Evolutionary conservation across 352 stramenopile species (phyloP), one percentile per base, ranked within the genome.

Genomic region (Hyaloperonospora brassicae): DNA sequence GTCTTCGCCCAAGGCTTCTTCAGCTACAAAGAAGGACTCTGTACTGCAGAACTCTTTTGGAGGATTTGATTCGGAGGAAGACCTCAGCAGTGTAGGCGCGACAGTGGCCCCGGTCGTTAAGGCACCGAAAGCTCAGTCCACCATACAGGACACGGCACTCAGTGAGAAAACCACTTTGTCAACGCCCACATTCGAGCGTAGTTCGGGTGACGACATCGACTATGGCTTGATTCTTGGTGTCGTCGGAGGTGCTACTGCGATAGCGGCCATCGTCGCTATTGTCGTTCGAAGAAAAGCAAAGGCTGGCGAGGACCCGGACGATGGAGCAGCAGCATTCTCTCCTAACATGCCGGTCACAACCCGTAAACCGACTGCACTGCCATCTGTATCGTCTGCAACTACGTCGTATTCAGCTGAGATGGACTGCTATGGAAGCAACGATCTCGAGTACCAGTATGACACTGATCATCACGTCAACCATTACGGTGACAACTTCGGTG

Each of bases 291-390:
- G 78, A 52, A 68, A 71, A 50, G 66, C 68, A 10, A 62, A 70
- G 30, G 75, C 82, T 35, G 76, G 85, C 42, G 76, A 84, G 8
- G 73, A 86, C 55, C 84, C 72, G 55, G 75, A 86, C 47, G 68
- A 84, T 43, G 78, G 86, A 9, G 64, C 70, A 14, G 34, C 58
- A 24, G 58, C 61, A 7, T 73, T 58, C 47, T 70, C 68, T 27
- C 52, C 62, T 8, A 64, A 55, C 21, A 70, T 65, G 11, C 51
- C 65, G 9, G 22, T 52, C 2, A 23, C 30, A 0, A 47, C 46
- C n/a, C 50, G 59, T 46, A 45, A 53, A 24, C 57, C 66, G 59
- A 44, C 50, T 7, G 34, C 53, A n/a, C 57, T 40, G 25, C 59
- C 57, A 21, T 66, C 61, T 22, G 57, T 44, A 22, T 59, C 46